phyloP scores from a whole-genome alignment of 345 rosid species.

The Citrus unshiu region DNA sequence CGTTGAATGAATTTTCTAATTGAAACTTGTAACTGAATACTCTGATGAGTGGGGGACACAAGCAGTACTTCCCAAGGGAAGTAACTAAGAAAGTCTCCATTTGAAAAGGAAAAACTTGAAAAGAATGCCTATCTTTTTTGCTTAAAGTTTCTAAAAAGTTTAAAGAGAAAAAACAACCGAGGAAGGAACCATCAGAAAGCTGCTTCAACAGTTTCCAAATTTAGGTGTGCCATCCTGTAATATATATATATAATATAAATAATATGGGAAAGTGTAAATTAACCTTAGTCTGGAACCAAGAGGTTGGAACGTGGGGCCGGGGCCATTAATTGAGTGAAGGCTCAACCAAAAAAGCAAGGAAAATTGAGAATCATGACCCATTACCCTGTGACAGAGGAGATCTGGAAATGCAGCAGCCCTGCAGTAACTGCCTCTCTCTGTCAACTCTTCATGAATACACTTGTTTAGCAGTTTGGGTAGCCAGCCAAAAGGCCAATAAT shows the following conservation, averaged over 20 bases:
- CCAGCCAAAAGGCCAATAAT: too few relatives aligned
- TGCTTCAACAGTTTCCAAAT: slow-evolving; percentile 3
- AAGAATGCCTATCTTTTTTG: background rate
- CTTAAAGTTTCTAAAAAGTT: slow-evolving; percentile 12
- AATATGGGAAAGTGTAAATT: too few relatives aligned
- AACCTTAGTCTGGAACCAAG: too few relatives aligned
- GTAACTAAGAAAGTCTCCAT: background rate
- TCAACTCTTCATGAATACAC: background rate
- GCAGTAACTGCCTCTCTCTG: background rate
- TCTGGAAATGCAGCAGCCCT: slow-evolving; percentile 3
- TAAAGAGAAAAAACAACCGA: background rate
- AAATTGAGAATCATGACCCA: background rate
- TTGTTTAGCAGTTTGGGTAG: background rate
- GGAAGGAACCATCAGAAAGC: slow-evolving; percentile 20
- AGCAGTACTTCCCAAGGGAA: slow-evolving; percentile 1
- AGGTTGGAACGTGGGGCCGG: background rate
- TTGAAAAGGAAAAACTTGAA: background rate
- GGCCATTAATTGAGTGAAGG: background rate
- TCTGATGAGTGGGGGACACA: background rate
- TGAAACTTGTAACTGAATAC: background rate
- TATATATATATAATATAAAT: background rate
- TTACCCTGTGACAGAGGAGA: slow-evolving; percentile 3
- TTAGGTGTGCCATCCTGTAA: background rate
- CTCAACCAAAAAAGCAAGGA: background rate
- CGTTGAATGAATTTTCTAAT: background rate